A percentile compares a stretch with the other conserved stretches of the same genome.
phyloP scores from a whole-genome alignment of 768 basidiomycete species.

The Tulasnella sp. region DNA sequence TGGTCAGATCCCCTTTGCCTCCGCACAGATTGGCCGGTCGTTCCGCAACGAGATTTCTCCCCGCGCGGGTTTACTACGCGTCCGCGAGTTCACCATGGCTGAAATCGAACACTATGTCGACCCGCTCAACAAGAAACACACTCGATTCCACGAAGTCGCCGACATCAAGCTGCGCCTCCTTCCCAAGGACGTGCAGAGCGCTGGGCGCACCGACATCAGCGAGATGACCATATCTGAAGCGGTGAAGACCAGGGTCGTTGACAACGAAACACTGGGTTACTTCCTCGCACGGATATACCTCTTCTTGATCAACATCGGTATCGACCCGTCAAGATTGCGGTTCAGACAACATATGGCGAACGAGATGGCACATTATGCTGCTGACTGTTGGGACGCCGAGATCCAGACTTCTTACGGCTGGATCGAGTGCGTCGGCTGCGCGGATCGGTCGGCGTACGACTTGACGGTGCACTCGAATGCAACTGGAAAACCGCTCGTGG shows the following conservation, averaged over 20 bases:
- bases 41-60: slow-evolving; percentile 99
- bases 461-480: slow-evolving; percentile 74
- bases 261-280: slow-evolving; percentile 96
- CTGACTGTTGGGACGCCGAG: slow-evolving; percentile 99
- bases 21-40: slow-evolving; percentile 88
- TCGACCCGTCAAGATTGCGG: slow-evolving; percentile 68
- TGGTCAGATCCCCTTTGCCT: slow-evolving; percentile 90
- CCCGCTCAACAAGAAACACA: slow-evolving; percentile 80
- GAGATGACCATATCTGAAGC: slow-evolving; percentile 79
- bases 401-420: slow-evolving; percentile 87
- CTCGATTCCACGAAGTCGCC: slow-evolving; percentile 69
- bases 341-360: slow-evolving; percentile 98
- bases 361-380: slow-evolving; percentile 99
- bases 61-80: slow-evolving; percentile 88
- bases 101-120: slow-evolving; percentile 99
- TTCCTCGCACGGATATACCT: slow-evolving; percentile 87
- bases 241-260: slow-evolving; percentile 72
- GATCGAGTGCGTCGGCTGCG: slow-evolving; percentile 99
- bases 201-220: slow-evolving; percentile 53
- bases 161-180: slow-evolving; percentile 66
- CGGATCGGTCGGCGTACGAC: slow-evolving; percentile 96
- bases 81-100: slow-evolving; percentile 98
- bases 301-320: slow-evolving; percentile 84
- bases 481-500: slow-evolving; percentile 78
- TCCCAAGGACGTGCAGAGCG: slow-evolving; percentile 70